Conservation (phyloP, 768 basidiomycete species). For the Suillus tomentosus region DNA sequence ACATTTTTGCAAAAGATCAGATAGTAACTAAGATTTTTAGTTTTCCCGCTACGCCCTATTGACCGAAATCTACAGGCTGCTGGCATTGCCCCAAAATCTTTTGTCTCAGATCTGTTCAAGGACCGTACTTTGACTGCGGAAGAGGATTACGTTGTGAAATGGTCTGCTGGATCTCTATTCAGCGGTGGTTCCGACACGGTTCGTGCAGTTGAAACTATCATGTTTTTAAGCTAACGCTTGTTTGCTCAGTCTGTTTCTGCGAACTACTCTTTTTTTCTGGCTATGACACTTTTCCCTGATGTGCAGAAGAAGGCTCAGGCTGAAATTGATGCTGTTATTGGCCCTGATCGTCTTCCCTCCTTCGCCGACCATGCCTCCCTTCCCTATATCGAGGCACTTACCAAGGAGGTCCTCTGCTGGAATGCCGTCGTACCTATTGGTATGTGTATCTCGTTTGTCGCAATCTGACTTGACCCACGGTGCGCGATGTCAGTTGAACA, state of each 20-base stretch:
- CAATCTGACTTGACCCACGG: slow-evolving; percentile 42
- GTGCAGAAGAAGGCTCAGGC: slow-evolving; percentile 27
- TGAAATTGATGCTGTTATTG: slow-evolving; percentile 28
- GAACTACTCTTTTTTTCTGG: slow-evolving; percentile 27
- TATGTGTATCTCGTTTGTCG: slow-evolving; percentile 26
- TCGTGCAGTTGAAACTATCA: slow-evolving; percentile 24
- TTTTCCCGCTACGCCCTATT: background rate
- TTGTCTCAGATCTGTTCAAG: slow-evolving; percentile 18
- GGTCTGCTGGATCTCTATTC: slow-evolving; percentile 16
- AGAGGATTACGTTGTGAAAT: slow-evolving; percentile 21
- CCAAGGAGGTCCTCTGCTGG: slow-evolving; percentile 30
- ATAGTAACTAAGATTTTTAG: slow-evolving; percentile 38
- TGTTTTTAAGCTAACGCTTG: background rate
- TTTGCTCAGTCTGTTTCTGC: slow-evolving; percentile 19
- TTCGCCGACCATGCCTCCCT: slow-evolving; percentile 25
- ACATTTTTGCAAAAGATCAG: slow-evolving; percentile 43
- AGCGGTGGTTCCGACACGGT: slow-evolving; percentile 49
- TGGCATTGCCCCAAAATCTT: slow-evolving; percentile 20
- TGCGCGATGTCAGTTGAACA: slow-evolving; percentile 24
- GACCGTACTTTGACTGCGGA: slow-evolving; percentile 17
- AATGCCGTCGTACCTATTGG: slow-evolving; percentile 19
- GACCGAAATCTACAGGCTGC: slow-evolving; percentile 16
- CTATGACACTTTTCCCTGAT: slow-evolving; percentile 27
- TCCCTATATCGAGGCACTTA: slow-evolving; percentile 28
- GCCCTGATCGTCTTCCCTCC: slow-evolving; percentile 22